These are phyloP conservation scores for Cryptococcus maquisensis DNA, from an alignment of 1,284 basidiomycete genomes.

Conservation along the genomic window DNA sequence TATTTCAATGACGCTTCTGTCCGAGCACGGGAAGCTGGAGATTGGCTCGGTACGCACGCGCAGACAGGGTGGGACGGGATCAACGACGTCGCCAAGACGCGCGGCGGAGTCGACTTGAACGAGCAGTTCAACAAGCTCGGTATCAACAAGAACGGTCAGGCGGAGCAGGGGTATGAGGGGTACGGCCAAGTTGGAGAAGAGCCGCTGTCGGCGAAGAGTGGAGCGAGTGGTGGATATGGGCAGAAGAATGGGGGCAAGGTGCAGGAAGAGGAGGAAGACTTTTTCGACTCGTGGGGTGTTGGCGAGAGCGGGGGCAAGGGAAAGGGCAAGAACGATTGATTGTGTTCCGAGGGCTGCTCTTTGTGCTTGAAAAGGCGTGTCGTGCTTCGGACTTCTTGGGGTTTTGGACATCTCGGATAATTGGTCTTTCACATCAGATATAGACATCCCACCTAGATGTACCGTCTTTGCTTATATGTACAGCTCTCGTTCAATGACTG, in stretches of 20 bases:
- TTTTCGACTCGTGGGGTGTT: slow-evolving; percentile 36
- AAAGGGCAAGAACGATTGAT: neutral
- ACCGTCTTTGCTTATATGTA: too few species aligned
- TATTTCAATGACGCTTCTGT: slow-evolving; percentile 23
- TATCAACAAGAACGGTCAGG: slow-evolving; percentile 15
- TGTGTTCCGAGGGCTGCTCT: neutral
- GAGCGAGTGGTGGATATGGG: neutral
- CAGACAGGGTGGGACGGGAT: slow-evolving; percentile 42
- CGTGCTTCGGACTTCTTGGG: too few species aligned
- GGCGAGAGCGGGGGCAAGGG: too few species aligned
- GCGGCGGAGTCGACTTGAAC: slow-evolving; percentile 46
- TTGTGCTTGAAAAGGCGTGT: too few species aligned
- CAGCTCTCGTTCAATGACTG: too few species aligned
- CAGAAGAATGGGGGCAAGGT: too few species aligned
- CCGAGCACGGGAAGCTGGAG: slow-evolving; percentile 32
- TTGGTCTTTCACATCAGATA: too few species aligned
- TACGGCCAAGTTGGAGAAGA: slow-evolving; percentile 33
- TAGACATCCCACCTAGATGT: too few species aligned
- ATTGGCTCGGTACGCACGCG: slow-evolving; percentile 36
- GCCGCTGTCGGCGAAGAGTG: slow-evolving; percentile 21
- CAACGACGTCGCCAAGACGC: slow-evolving; percentile 42
- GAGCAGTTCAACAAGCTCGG: slow-evolving; percentile 44
- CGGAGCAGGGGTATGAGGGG: slow-evolving; percentile 12
- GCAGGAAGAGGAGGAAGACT: slow-evolving; percentile 30
- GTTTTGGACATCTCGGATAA: too few species aligned